Conservation (phyloP, 73 alveolate genomes). For the Blepharisma japonicum region DNA sequence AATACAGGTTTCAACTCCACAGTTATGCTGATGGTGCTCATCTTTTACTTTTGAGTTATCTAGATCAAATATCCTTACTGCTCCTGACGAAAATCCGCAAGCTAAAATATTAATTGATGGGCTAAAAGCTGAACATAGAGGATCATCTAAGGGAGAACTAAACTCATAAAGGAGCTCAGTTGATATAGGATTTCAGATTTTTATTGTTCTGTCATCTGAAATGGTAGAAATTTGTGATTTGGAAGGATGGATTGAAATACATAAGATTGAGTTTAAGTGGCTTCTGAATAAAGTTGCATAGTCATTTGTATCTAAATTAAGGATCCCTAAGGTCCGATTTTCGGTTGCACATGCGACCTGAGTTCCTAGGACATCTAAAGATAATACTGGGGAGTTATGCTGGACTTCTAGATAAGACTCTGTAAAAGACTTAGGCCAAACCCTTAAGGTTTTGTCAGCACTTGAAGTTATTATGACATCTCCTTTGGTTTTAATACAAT, state of each 20-base stretch:
- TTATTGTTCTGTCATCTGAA: background rate
- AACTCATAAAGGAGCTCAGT: constrained; percentile 12
- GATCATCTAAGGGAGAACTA: constrained; percentile 14
- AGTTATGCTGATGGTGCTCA: constrained; percentile 49
- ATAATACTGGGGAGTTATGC: constrained; percentile 37
- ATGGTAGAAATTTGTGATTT: background rate
- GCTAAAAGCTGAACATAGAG: background rate
- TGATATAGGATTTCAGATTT: background rate
- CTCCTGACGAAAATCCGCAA: constrained; percentile 63
- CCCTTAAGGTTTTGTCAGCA: constrained; percentile 38
- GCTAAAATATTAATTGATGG: constrained; percentile 33
- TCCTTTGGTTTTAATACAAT: constrained; percentile 30
- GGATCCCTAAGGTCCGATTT: constrained; percentile 29
- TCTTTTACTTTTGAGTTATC: constrained; percentile 25
- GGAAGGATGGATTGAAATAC: background rate
- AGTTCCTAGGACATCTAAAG: constrained; percentile 26
- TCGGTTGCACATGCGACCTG: constrained; percentile 40
- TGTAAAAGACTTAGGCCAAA: constrained; percentile 50
- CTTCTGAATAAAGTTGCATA: constrained; percentile 43
- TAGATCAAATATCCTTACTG: constrained; percentile 55
- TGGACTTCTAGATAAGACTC: constrained; percentile 48
- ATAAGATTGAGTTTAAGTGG: constrained; percentile 38
- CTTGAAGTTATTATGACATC: constrained; percentile 48
- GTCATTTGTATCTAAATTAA: constrained; percentile 43
- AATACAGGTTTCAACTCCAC: constrained; percentile 42